Evolutionary conservation across 805 yeast species (phyloP).

Genomic region (Wickerhamomyces mucosus): DNA sequence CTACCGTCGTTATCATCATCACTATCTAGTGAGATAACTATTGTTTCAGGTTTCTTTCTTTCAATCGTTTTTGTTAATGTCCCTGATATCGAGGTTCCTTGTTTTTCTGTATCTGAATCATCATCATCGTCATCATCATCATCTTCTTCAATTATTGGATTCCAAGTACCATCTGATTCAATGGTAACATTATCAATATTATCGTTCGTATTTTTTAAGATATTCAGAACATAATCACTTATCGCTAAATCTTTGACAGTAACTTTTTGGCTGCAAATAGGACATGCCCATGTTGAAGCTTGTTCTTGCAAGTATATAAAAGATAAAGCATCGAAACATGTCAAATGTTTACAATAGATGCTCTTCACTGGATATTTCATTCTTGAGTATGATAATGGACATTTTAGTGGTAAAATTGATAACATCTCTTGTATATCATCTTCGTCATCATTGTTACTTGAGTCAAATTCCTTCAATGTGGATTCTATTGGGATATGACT

Average conservation of each 20-base stretch:
- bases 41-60: conserved; percentile 1
- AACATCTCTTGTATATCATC: conserved; percentile 66
- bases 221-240: conserved; percentile 63
- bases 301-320: conserved; percentile 69
- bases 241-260: conserved; percentile 51
- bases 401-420: conserved; percentile 56
- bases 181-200: conserved; percentile 61
- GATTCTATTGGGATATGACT: conserved; percentile 44
- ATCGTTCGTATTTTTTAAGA: conserved; percentile 42
- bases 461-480: conserved; percentile 39
- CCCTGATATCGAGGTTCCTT: too few species aligned
- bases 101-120: too few species aligned
- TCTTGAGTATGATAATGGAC: conserved; percentile 69
- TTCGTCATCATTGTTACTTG: conserved; percentile 38
- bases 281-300: conserved; percentile 83
- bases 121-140: conserved; percentile 11
- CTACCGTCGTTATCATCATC: conserved; percentile 36
- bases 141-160: conserved; percentile 22
- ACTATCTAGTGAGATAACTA: conserved; percentile 39
- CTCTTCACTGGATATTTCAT: conserved; percentile 70
- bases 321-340: conserved; percentile 78
- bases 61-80: conserved; percentile 1
- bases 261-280: conserved; percentile 56
- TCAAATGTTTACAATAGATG: conserved; percentile 64
- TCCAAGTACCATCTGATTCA: conserved; percentile 70